Base-by-base conservation (phyloP, 805 yeast species). In the Wickerhamomyces strasburgensis region DNA sequence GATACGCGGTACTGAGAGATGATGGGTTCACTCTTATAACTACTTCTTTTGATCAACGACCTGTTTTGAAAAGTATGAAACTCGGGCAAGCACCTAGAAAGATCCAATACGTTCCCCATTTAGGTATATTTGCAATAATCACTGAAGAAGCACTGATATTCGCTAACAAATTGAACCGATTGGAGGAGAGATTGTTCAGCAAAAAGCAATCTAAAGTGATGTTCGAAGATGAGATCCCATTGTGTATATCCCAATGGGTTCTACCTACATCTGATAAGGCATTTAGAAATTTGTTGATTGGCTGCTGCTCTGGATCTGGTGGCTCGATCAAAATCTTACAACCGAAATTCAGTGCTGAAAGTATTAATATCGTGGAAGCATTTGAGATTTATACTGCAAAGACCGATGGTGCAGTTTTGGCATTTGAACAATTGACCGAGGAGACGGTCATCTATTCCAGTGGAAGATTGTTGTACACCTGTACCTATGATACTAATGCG, bases 191-290 rank as follows among this genome's bases (percentile, higher is more conserved):
- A 8, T 16, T 34, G 8, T 45, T 31, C 14, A 19, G 45, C 10
- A 39, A 39, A 15, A 44, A 33, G 25, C 31, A 34, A 7, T n/a
- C 16, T 7, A 11, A 27, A 2, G 19, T 19, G 1, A 7, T 54
- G 3, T 49, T 51, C 19, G 38, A 40, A 0, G 44, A 48, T 5
- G 65, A 60, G 30, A 49, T 35, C 4, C 64, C 67, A 1, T 27
- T 54, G 7, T 47, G 57, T 6, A 19, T 66, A 4, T 44, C 57
- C n/a, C 58, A 57, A 33, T 66, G 70, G 71, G 46, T 50, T 13
- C 48, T 64, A 3, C 52, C 53, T 1, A 40, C 43, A 2, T 19
- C 38, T 0, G 46, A 33, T 8, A 49, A 44, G 39, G 37, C 49
- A 13, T 50, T 44, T 19, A 49, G 54, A 34, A 47, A 57, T 29